These are phyloP conservation scores for Isabelozyma pseudorhagii DNA, from an alignment of 805 yeast species.

Conservation along the genomic window DNA sequence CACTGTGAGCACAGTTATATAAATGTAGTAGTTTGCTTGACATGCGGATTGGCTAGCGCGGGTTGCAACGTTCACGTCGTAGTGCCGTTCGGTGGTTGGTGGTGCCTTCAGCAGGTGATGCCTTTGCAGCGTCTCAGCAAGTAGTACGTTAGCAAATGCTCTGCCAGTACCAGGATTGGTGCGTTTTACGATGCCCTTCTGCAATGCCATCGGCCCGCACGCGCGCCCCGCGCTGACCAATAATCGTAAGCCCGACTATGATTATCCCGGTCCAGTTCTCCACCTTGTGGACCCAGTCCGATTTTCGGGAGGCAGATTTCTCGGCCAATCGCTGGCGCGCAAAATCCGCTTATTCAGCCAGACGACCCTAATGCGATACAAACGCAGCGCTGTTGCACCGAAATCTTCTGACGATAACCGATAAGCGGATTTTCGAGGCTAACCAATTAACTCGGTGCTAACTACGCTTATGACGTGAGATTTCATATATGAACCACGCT, in stretches of 20 bases:
- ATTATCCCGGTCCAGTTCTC: not conserved
- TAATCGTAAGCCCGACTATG: not conserved
- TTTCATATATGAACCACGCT: not conserved
- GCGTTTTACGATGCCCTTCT: too few relatives aligned
- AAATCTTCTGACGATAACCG: not conserved
- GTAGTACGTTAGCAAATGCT: too few relatives aligned
- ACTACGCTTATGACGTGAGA: not conserved
- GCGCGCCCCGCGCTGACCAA: not conserved
- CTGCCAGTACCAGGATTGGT: too few relatives aligned
- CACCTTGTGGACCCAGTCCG: not conserved
- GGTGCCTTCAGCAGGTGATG: too few relatives aligned
- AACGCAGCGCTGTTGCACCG: not conserved
- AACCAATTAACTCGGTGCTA: not conserved
- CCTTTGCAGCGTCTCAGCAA: too few relatives aligned
- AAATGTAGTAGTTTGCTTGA: constrained; percentile 18
- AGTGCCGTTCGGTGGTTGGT: constrained; percentile 10
- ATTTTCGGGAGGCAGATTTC: not conserved
- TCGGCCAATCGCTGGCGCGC: not conserved
- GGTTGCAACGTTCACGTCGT: too few relatives aligned
- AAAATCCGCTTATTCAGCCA: not conserved
- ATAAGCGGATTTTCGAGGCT: not conserved
- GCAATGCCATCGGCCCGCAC: too few relatives aligned
- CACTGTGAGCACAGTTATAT: constrained; percentile 25
- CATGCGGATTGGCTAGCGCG: not conserved
- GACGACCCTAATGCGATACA: not conserved